Evolutionary conservation across 129 eudicot genomes (phyloP).

Genomic region (Kitagawia praeruptora): DNA sequence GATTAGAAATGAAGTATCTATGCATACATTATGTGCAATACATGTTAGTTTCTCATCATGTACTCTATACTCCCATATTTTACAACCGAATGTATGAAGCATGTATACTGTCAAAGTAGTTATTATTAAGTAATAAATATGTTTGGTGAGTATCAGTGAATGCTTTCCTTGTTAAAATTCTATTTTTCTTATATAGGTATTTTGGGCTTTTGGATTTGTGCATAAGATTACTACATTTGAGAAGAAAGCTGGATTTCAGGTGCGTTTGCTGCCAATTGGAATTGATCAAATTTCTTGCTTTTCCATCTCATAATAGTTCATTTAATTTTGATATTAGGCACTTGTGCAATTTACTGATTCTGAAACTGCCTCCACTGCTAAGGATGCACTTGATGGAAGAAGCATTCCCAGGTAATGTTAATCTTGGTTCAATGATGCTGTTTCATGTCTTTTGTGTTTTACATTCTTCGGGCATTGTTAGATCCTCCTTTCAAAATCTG

Average conservation of each 20-base stretch:
- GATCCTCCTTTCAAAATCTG: not conserved
- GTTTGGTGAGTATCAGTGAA: not conserved
- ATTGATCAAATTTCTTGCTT: not conserved
- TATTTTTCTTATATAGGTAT: conserved; percentile 44
- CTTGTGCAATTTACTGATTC: conserved; percentile 87
- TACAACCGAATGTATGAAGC: not conserved
- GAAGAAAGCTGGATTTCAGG: conserved; percentile 99
- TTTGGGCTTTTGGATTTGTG: conserved; percentile 91
- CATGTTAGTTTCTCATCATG: not conserved
- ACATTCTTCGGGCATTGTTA: conserved; percentile 7
- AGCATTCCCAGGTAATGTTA: conserved; percentile 87
- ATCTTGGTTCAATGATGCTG: conserved; percentile 17
- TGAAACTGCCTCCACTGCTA: conserved; percentile 89
- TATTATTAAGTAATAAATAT: not conserved
- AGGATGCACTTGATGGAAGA: conserved; percentile 93
- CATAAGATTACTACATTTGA: conserved; percentile 94
- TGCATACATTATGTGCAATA: not conserved
- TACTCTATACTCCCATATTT: not conserved
- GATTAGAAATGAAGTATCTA: not conserved
- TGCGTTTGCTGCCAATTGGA: conserved; percentile 8
- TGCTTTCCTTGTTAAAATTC: not conserved
- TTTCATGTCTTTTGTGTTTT: not conserved
- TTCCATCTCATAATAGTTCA: not conserved
- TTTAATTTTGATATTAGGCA: conserved; percentile 41
- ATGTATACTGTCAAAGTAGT: not conserved